Evolutionary conservation across 345 rosid species (phyloP), one percentile per base, ranked within the genome.

Genomic region (Moringa oleifera): DNA sequence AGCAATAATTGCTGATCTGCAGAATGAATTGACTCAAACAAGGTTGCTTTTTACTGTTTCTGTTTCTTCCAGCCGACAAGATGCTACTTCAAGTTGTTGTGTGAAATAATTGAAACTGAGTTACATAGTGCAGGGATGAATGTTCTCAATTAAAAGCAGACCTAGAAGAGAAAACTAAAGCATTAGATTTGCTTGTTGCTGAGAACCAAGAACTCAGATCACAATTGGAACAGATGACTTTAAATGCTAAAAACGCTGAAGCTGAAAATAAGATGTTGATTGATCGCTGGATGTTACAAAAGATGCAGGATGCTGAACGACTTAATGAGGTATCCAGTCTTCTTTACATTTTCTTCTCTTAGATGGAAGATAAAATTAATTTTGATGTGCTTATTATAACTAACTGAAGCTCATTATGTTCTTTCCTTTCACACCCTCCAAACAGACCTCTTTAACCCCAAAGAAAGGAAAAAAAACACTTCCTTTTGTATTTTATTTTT

Each of bases 271-370:
- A 85, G 78, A 86, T 85, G 89, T 68, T 94, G 41, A 56, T 94
- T 57, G 97, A 94, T 73, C 89, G 95, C 28, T 94, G 95, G 99
- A 94, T 94, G 97, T 73, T 94, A 70, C 89, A 94, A 71, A 94
- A 94, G 80, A 94, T 94, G 97, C 79, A 90, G 76, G 97, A 90
- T 52, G 97, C 99, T 8, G 99, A 94, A 73, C 89, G 89, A 58
- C 90, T 90, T 68, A 94, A 90, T n/a, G 96, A 94, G 97, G 99
- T 94, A 77, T n/a, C 7, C 23, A 13, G 20, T 36, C 28, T 46
- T 20, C 4, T 28, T n/a, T 45, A 25, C 54, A 24, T 10, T 5
- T 13, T 21, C 23, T 1, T 57, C 33, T 28, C 33, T 28, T 3
- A 28, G 33, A 8, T n/a, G n/a, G n/a, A n/a, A n/a, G n/a, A n/a